A percentile compares a stretch with the other conserved stretches of the same genome.
Conservation (phyloP, 2,329 filamentous ascomycete genomes). For the Penicillium frequentans region DNA sequence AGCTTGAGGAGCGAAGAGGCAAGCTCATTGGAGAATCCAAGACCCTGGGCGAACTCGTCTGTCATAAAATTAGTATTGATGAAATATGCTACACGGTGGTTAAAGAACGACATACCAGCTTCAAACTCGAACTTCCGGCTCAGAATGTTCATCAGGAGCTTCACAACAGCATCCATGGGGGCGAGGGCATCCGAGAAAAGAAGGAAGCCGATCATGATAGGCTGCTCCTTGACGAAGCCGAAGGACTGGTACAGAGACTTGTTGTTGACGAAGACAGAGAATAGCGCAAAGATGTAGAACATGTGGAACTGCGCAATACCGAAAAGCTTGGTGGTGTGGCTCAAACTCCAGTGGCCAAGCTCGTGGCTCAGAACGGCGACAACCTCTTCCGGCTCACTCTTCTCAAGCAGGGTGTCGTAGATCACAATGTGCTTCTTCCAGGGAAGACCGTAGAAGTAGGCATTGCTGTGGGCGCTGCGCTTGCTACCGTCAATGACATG, state of each 20-base stretch:
- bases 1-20: slow-evolving; percentile 91
- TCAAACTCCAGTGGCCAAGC: slow-evolving; percentile 94
- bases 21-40: slow-evolving; percentile 82
- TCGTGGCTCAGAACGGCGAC: slow-evolving; percentile 94
- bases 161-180: slow-evolving; percentile 91
- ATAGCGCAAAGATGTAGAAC: slow-evolving; percentile 94
- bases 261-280: slow-evolving; percentile 98
- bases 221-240: slow-evolving; percentile 78
- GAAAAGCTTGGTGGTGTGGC: slow-evolving; percentile 90
- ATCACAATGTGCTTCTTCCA: slow-evolving; percentile 99
- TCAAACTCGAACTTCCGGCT: slow-evolving; percentile 95
- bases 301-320: slow-evolving; percentile 86
- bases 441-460: slow-evolving; percentile 94
- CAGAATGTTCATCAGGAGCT: slow-evolving; percentile 93
- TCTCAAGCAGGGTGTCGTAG: slow-evolving; percentile 95
- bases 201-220: slow-evolving; percentile 96
- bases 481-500: slow-evolving; percentile 94
- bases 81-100: background rate
- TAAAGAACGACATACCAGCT: slow-evolving; percentile 59
- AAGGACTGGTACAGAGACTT: slow-evolving; percentile 85
- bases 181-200: slow-evolving; percentile 96
- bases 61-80: slow-evolving; percentile 19
- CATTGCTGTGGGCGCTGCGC: slow-evolving; percentile 83
- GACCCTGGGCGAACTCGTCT: slow-evolving; percentile 79
- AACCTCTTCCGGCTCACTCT: slow-evolving; percentile 88